phyloP scores from a whole-genome alignment of 495 filamentous ascomycete genomes.

The Penicillium psychrofluorescens region DNA sequence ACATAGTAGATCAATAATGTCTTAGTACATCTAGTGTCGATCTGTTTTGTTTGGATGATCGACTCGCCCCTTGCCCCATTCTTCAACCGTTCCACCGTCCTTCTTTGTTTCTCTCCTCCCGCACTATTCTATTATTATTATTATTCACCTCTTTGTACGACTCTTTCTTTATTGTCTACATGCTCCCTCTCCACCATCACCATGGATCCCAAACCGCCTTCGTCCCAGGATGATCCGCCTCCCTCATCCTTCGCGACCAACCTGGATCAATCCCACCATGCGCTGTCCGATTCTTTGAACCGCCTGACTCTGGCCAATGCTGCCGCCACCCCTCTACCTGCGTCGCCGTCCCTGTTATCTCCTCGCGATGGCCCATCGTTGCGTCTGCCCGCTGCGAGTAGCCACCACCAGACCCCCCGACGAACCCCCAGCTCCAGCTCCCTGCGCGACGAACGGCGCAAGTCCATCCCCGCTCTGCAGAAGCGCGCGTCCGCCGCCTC shows the following conservation, averaged over 20 bases:
- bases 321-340: conserved; percentile 35
- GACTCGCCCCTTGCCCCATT: conserved; percentile 13
- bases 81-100: neutral
- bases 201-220: conserved; percentile 29
- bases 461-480: conserved; percentile 34
- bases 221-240: conserved; percentile 15
- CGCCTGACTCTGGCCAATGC: conserved; percentile 40
- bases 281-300: conserved; percentile 35
- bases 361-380: conserved; percentile 17
- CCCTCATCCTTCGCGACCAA: conserved; percentile 11
- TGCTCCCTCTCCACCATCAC: conserved; percentile 12
- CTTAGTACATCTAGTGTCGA: neutral
- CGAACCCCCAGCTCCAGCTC: conserved; percentile 46
- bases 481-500: conserved; percentile 41
- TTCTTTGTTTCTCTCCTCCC: neutral
- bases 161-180: neutral
- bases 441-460: conserved; percentile 40
- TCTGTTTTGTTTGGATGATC: conserved; percentile 10
- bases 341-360: conserved; percentile 35
- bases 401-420: conserved; percentile 27
- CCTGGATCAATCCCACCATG: conserved; percentile 8
- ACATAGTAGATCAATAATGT: neutral
- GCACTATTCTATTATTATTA: too few species aligned
- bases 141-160: too few species aligned
- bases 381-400: conserved; percentile 10